phyloP scores from a whole-genome alignment of 2,329 filamentous ascomycete genomes.

The Xylaria sp. region DNA sequence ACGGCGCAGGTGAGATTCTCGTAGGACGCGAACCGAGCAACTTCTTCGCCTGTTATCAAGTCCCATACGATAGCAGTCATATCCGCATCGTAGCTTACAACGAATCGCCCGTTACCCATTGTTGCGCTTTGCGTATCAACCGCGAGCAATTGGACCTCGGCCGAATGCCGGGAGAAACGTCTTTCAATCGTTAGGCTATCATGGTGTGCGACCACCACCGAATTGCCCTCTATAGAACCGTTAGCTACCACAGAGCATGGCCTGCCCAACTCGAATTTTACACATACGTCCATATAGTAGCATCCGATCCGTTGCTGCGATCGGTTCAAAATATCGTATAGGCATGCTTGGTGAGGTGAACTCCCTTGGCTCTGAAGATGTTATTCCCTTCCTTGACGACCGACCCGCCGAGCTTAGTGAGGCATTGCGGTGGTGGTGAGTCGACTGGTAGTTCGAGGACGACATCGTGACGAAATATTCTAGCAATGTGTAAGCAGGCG shows the following conservation, averaged over 20 bases:
- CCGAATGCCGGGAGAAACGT: constrained; percentile 80
- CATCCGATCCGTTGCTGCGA: constrained; percentile 87
- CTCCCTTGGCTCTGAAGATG: constrained; percentile 53
- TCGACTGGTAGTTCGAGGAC: constrained; percentile 51
- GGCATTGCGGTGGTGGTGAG: constrained; percentile 63
- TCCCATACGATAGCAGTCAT: constrained; percentile 98
- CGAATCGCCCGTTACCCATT: constrained; percentile 78
- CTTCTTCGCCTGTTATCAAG: constrained; percentile 85
- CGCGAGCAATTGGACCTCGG: constrained; percentile 81
- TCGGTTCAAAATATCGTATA: constrained; percentile 75
- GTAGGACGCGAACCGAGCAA: constrained; percentile 91
- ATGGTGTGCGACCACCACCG: constrained; percentile 87
- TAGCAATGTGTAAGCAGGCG: constrained; percentile 36
- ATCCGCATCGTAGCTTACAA: constrained; percentile 90
- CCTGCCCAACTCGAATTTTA: not conserved
- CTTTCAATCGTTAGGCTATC: constrained; percentile 90
- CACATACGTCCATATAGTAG: constrained; percentile 75
- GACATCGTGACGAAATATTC: constrained; percentile 60
- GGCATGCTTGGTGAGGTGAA: constrained; percentile 56
- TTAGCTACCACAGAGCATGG: constrained; percentile 24
- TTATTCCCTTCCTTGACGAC: constrained; percentile 54
- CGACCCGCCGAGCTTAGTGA: constrained; percentile 61
- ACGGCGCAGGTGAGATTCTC: constrained; percentile 82
- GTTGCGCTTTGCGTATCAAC: constrained; percentile 93
- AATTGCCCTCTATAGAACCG: constrained; percentile 64